phyloP scores from a whole-genome alignment of 495 filamentous ascomycete genomes.

The Pyrenula massariospora region DNA sequence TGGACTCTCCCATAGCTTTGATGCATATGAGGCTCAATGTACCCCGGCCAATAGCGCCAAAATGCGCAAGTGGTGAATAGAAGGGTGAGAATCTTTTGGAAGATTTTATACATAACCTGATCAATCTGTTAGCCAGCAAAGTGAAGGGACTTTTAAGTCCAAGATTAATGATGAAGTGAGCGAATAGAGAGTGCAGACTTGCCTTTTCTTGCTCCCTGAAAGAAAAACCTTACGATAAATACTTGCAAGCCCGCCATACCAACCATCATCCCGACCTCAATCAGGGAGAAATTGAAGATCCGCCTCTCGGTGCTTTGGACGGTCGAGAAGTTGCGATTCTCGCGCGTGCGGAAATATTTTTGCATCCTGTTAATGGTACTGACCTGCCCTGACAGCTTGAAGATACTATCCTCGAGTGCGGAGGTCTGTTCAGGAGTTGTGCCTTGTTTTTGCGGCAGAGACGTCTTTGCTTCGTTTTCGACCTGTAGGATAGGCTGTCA shows the following conservation, averaged over 20 bases:
- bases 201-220: slow-evolving; percentile 80
- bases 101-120: too few relatives aligned
- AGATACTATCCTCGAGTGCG: slow-evolving; percentile 86
- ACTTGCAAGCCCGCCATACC: slow-evolving; percentile 96
- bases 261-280: slow-evolving; percentile 85
- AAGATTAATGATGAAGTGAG: too few relatives aligned
- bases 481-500: slow-evolving; percentile 42
- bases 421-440: slow-evolving; percentile 84
- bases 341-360: slow-evolving; percentile 97
- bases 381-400: slow-evolving; percentile 85
- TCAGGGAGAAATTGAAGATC: slow-evolving; percentile 94
- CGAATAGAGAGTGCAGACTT: slow-evolving; percentile 16
- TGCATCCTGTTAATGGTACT: slow-evolving; percentile 97
- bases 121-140: too few relatives aligned
- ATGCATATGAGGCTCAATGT: too few relatives aligned
- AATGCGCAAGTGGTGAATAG: too few relatives aligned
- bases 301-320: slow-evolving; percentile 89
- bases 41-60: too few relatives aligned
- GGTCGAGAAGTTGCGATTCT: slow-evolving; percentile 98
- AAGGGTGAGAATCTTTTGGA: too few relatives aligned
- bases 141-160: too few relatives aligned
- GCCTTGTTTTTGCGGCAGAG: slow-evolving; percentile 83
- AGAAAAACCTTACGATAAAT: slow-evolving; percentile 97
- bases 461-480: slow-evolving; percentile 76
- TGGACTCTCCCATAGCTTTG: too few relatives aligned